Percentiles rank a stretch among this genome's conserved stretches.
Conservation (phyloP, 768 basidiomycete species). For the Chalciporus pseudorubinellus region DNA sequence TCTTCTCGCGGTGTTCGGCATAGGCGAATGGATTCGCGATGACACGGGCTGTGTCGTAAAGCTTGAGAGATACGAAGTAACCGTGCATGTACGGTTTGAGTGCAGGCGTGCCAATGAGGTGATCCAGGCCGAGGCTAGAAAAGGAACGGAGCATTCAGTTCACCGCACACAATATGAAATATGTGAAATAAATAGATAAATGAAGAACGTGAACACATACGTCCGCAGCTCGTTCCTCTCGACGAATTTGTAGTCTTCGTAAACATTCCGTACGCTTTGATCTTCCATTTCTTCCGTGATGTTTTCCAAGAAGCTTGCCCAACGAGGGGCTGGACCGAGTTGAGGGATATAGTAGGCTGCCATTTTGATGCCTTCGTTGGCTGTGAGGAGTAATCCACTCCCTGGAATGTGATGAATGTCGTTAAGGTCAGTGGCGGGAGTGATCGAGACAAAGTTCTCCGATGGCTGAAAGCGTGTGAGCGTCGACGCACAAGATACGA, state of each 20-base stretch:
- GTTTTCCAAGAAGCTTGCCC: constrained; percentile 97
- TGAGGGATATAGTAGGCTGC: constrained; percentile 93
- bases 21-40: constrained; percentile 97
- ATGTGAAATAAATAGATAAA: background rate
- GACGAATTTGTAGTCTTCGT: constrained; percentile 98
- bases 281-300: constrained; percentile 99
- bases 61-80: constrained; percentile 93
- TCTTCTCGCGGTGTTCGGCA: constrained; percentile 86
- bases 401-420: constrained; percentile 87
- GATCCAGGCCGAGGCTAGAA: constrained; percentile 84
- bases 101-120: constrained; percentile 89
- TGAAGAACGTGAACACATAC: constrained; percentile 46
- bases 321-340: constrained; percentile 92
- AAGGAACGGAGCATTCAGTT: background rate
- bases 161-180: background rate
- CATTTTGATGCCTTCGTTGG: constrained; percentile 97
- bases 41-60: constrained; percentile 93
- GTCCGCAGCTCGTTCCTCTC: constrained; percentile 80
- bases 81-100: constrained; percentile 99
- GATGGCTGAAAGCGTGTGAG: constrained; percentile 53
- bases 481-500: background rate
- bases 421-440: constrained; percentile 86
- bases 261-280: constrained; percentile 71
- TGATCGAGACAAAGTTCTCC: constrained; percentile 88
- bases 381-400: constrained; percentile 85